phyloP scores from a whole-genome alignment of 495 filamentous ascomycete genomes.

The Aspergillus hancockii region DNA sequence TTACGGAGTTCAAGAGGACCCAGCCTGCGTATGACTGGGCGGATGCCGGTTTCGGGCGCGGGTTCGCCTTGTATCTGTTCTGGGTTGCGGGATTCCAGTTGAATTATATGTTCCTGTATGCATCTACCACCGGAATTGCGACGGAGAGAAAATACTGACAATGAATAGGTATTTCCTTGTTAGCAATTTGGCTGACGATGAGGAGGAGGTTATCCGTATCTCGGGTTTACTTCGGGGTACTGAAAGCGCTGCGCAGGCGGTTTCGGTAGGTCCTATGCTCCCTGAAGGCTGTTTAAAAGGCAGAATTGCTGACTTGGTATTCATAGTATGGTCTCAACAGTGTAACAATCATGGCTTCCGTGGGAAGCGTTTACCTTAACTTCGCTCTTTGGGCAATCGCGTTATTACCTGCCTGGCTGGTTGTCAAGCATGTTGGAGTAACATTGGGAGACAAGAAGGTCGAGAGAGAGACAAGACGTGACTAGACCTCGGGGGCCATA shows the following conservation, averaged over 20 bases:
- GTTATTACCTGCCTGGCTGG: conserved; percentile 59
- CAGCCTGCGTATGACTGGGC: conserved; percentile 59
- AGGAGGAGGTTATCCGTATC: conserved; percentile 61
- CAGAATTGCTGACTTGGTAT: background rate
- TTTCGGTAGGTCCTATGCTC: conserved; percentile 41
- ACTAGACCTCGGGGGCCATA: background rate
- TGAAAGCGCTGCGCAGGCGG: conserved; percentile 62
- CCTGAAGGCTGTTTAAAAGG: too few relatives aligned
- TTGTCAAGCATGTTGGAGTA: conserved; percentile 53
- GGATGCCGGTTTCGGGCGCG: conserved; percentile 54
- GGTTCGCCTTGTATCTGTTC: conserved; percentile 60
- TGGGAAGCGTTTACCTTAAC: conserved; percentile 63
- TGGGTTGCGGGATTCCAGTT: conserved; percentile 61
- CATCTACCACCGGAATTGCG: background rate
- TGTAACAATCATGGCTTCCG: conserved; percentile 56
- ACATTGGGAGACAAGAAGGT: conserved; percentile 38
- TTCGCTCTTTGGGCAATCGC: conserved; percentile 61
- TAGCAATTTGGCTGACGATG: conserved; percentile 54
- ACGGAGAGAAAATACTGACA: conserved; percentile 10
- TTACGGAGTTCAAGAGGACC: conserved; percentile 51
- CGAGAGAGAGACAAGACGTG: conserved; percentile 26
- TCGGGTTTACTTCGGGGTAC: conserved; percentile 60
- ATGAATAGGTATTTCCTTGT: conserved; percentile 58
- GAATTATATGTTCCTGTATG: conserved; percentile 64
- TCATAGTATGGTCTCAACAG: conserved; percentile 56